Evolutionary conservation across 2,329 filamentous ascomycete genomes (phyloP).

Genomic region (Myriosclerotinia curreyana): DNA sequence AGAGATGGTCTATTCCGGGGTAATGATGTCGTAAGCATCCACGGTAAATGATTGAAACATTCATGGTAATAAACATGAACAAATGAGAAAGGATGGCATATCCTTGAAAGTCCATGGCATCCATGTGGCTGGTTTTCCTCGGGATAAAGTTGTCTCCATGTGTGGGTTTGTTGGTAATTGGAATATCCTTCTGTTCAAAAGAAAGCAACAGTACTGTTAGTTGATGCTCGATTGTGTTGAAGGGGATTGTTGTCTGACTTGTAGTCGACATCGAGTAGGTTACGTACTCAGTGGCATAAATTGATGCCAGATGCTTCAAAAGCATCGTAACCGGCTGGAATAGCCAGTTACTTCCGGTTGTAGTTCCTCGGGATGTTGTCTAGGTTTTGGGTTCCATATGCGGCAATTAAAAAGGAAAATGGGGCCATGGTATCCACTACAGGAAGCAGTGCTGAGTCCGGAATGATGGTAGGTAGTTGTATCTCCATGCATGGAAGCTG

Average conservation of each 20-base stretch:
- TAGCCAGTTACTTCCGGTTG: constrained; percentile 23
- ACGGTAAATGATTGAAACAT: neutral
- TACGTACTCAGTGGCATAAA: constrained; percentile 39
- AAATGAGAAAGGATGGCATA: constrained; percentile 15
- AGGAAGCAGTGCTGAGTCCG: constrained; percentile 4
- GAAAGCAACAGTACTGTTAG: constrained; percentile 33
- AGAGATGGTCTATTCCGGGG: neutral
- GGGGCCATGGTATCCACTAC: constrained; percentile 11
- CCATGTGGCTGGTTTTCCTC: constrained; percentile 11
- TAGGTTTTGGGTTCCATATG: constrained; percentile 6
- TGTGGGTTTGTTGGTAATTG: neutral
- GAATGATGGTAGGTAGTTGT: neutral
- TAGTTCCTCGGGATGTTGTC: neutral
- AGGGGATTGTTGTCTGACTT: constrained; percentile 32
- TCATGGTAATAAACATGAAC: constrained; percentile 12
- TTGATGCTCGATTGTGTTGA: constrained; percentile 32
- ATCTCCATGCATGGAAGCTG: constrained; percentile 15
- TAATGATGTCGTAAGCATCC: neutral
- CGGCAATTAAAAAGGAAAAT: constrained; percentile 20
- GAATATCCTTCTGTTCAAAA: constrained; percentile 31
- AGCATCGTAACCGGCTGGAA: constrained; percentile 27
- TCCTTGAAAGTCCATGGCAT: constrained; percentile 17
- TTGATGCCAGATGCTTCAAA: constrained; percentile 30
- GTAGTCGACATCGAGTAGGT: constrained; percentile 33
- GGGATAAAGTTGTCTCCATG: constrained; percentile 7